Percentiles rank a stretch among this genome's conserved stretches.
phyloP scores from a whole-genome alignment of 2,329 filamentous ascomycete species.

The Scedosporium dehoogii region DNA sequence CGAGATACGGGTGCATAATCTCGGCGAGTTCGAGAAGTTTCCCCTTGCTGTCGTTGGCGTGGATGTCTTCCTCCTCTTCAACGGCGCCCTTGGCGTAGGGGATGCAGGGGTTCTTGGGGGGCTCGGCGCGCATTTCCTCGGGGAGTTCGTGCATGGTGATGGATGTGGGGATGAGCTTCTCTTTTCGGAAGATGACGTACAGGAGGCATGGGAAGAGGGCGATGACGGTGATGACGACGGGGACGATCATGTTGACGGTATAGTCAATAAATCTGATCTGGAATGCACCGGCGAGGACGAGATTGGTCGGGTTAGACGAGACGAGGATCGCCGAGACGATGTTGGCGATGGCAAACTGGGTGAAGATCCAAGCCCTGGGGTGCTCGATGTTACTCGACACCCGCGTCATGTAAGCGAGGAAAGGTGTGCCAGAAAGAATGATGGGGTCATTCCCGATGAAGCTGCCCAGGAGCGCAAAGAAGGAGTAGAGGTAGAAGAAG shows the following conservation, averaged over 20 bases:
- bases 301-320: constrained; percentile 68
- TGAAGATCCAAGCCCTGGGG: constrained; percentile 63
- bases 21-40: constrained; percentile 56
- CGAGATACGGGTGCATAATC: constrained; percentile 66
- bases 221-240: constrained; percentile 57
- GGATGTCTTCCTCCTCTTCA: constrained; percentile 37
- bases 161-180: constrained; percentile 50
- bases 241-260: constrained; percentile 69
- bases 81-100: constrained; percentile 49
- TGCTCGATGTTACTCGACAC: constrained; percentile 64
- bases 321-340: constrained; percentile 67
- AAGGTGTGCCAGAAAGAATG: constrained; percentile 64
- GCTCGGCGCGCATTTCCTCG: constrained; percentile 40
- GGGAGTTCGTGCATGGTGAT: constrained; percentile 62
- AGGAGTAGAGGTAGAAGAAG: constrained; percentile 63
- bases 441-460: constrained; percentile 70
- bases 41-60: constrained; percentile 33
- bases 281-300: constrained; percentile 65
- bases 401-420: constrained; percentile 67
- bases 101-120: constrained; percentile 64
- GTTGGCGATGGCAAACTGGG: constrained; percentile 63
- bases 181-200: constrained; percentile 57
- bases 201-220: constrained; percentile 60
- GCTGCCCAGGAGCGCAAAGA: constrained; percentile 58
- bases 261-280: constrained; percentile 62